Evolutionary conservation across 176 grass and related monocot species (phyloP).

Genomic region (Areca catechu): DNA sequence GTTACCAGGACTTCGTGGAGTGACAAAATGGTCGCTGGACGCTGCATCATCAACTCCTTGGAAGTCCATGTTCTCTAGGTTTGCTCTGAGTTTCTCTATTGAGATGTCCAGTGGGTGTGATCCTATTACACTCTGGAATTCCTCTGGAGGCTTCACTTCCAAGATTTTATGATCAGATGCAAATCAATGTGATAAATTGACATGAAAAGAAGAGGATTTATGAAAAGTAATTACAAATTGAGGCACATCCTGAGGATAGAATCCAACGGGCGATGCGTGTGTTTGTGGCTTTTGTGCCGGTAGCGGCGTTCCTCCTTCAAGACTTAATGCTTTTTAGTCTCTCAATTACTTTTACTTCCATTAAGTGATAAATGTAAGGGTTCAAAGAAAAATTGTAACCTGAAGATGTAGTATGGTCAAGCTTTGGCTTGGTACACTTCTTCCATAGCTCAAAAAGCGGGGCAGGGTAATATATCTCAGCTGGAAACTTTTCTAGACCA

Average conservation of each 20-base stretch:
- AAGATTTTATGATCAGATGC: conserved; percentile 14
- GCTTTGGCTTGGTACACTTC: conserved; percentile 35
- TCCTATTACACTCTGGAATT: conserved; percentile 33
- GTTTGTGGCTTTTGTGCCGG: conserved; percentile 36
- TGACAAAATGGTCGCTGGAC: conserved; percentile 47
- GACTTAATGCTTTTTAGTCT: conserved; percentile 17
- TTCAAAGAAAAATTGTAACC: conserved; percentile 24
- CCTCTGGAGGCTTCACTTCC: conserved; percentile 43
- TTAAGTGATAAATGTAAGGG: too few relatives aligned
- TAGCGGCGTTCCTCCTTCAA: conserved; percentile 29
- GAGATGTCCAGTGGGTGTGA: conserved; percentile 29
- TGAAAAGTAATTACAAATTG: conserved; percentile 19
- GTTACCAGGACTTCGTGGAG: conserved; percentile 70
- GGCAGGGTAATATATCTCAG: conserved; percentile 57
- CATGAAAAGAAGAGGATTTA: conserved; percentile 1
- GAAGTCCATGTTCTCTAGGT: conserved; percentile 26
- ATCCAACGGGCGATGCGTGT: conserved; percentile 23
- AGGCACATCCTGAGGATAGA: conserved; percentile 34
- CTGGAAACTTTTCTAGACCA: conserved; percentile 23
- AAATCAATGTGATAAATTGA: conserved; percentile 7
- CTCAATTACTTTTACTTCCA: not conserved
- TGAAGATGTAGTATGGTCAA: conserved; percentile 28
- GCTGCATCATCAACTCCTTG: conserved; percentile 26
- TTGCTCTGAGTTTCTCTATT: conserved; percentile 51
- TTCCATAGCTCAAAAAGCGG: conserved; percentile 53